phyloP scores from a whole-genome alignment of 2,329 filamentous ascomycete genomes.

The Cercospora beticola region DNA sequence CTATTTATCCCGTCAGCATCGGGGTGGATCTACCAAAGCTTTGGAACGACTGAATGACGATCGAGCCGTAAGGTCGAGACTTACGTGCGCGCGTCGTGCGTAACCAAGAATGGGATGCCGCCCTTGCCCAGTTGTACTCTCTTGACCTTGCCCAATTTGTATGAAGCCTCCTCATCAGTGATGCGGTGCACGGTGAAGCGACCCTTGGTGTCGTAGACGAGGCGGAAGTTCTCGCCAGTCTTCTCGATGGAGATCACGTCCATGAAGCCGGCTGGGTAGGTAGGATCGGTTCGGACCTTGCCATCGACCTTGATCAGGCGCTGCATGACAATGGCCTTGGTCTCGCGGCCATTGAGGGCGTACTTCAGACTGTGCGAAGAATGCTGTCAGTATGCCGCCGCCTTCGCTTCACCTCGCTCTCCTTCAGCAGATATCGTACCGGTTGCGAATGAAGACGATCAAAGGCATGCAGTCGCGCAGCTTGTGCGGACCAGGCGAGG shows the following conservation, averaged over 20 bases:
- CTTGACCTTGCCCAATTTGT: slow-evolving; percentile 99
- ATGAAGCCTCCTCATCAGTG: slow-evolving; percentile 96
- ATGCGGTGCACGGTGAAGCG: slow-evolving; percentile 99
- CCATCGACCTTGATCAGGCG: slow-evolving; percentile 99
- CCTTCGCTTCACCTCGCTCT: background rate
- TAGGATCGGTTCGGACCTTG: slow-evolving; percentile 98
- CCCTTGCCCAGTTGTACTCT: slow-evolving; percentile 98
- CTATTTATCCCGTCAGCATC: slow-evolving; percentile 52
- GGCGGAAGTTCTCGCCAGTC: slow-evolving; percentile 99
- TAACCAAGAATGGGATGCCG: slow-evolving; percentile 99
- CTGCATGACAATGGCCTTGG: slow-evolving; percentile 98
- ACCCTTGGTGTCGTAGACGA: slow-evolving; percentile 99
- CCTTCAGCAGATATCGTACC: slow-evolving; percentile 41
- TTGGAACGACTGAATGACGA: slow-evolving; percentile 99
- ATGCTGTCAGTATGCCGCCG: slow-evolving; percentile 14
- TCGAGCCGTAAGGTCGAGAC: slow-evolving; percentile 61
- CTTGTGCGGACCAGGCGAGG: slow-evolving; percentile 93
- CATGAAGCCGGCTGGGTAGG: slow-evolving; percentile 98
- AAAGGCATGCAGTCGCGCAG: slow-evolving; percentile 97
- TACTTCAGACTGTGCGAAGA: slow-evolving; percentile 84
- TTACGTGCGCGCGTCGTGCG: slow-evolving; percentile 99
- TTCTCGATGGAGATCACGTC: slow-evolving; percentile 99
- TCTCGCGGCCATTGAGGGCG: slow-evolving; percentile 97
- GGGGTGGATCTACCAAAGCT: slow-evolving; percentile 71
- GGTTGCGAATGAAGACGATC: slow-evolving; percentile 93